Percentiles rank a stretch among this genome's conserved stretches.
phyloP scores from a whole-genome alignment of 495 filamentous ascomycete genomes.

The Thozetella sp. region DNA sequence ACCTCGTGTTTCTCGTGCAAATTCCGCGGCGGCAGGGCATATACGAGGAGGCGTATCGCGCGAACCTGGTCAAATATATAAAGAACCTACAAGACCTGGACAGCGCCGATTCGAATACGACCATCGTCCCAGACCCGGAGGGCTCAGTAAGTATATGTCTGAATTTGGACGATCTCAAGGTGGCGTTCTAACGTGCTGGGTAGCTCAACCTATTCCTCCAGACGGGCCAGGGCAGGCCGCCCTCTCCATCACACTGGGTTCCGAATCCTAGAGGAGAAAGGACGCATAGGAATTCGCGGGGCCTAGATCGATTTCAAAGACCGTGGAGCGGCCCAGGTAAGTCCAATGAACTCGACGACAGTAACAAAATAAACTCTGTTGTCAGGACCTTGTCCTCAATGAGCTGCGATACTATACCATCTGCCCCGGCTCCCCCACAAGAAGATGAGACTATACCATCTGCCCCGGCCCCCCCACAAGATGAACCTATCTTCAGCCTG shows the following conservation, averaged over 20 bases:
- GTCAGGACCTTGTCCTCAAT: no score
- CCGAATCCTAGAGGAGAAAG: background rate
- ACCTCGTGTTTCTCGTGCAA: slow-evolving; percentile 79
- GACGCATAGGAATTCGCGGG: background rate
- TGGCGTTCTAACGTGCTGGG: background rate
- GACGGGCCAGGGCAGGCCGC: background rate
- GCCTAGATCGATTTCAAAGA: slow-evolving; percentile 26
- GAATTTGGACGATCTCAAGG: background rate
- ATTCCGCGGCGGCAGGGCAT: slow-evolving; percentile 70
- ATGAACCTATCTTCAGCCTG: no score
- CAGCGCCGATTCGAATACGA: slow-evolving; percentile 28
- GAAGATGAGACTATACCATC: no score
- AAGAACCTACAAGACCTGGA: slow-evolving; percentile 14
- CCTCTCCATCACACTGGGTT: background rate
- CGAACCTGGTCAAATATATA: slow-evolving; percentile 60
- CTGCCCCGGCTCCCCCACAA: no score
- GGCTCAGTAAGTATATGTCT: slow-evolving; percentile 36
- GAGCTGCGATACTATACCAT: no score
- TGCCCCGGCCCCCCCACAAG: no score
- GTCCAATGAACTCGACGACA: slow-evolving; percentile 79
- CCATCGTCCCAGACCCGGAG: slow-evolving; percentile 46
- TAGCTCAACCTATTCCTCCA: slow-evolving; percentile 29
- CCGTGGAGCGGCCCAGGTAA: slow-evolving; percentile 80
- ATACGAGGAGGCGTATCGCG: slow-evolving; percentile 56
- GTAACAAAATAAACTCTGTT: no score